Evolutionary conservation across 495 filamentous ascomycete species (phyloP), one percentile per base, ranked within the genome.

Genomic region (Aspergillus homomorphus): DNA sequence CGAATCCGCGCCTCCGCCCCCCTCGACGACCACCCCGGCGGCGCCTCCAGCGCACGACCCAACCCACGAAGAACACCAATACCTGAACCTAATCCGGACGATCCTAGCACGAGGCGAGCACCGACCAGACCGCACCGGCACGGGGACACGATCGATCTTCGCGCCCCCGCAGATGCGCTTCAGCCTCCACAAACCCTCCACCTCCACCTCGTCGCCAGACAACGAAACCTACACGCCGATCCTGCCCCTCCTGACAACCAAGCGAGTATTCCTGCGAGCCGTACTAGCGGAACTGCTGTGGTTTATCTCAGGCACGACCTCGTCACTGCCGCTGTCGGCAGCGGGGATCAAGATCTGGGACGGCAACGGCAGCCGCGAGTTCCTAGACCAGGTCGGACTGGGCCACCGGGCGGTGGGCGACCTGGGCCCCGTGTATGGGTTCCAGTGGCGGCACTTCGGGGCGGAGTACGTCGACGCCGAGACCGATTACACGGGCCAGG

Each of bases 371-470:
- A 89, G 85, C 53, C 93, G 94, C 67, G 86, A 82, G 60, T 96
- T 84, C 73, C 88, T 98, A 44, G 93, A 98, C 74, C 84, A 76
- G 54, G 79, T 93, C 15, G 92, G 93, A 6, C 82, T 98, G 12
- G 73, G 80, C 0, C 81, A 94, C 66, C 89, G 92, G 57, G 89
- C 80, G 28, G 88, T 82, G 20, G 94, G 95, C 58, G 94, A 98
- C 68, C 81, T 98, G 0, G 94, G 94, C 1, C 95, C 95, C 55
- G 92, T 98, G 0, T 98, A 98, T 69, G 94, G 94, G 4, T 98
- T 98, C 78, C 94, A 98, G 72, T 98, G 94, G 94, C 89, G 95
- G 20, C 94, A 98, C 69, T 98, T 98, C 65, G 94, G 94, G 28
- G 94, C 94, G 9, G 82, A 88, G 56, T 98, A 98, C 68, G 73